Evolutionary conservation across 176 grass and related monocot species (phyloP).

Genomic region (Zea mays): DNA sequence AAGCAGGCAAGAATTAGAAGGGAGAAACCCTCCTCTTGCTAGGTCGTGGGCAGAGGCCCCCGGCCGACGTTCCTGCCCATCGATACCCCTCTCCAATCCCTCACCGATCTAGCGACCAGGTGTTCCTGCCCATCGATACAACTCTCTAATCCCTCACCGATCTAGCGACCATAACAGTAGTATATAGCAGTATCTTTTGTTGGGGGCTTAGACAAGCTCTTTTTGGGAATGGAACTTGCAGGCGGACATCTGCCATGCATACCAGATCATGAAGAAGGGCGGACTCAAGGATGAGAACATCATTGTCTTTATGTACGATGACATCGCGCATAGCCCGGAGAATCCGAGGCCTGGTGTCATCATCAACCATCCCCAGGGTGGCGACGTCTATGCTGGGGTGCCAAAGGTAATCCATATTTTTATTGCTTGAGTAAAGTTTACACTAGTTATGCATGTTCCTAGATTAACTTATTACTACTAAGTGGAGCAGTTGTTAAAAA

Average conservation of each 20-base stretch:
- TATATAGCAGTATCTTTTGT: not conserved
- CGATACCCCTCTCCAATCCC: no score
- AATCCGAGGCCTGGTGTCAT: slow-evolving; percentile 76
- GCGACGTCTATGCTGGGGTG: slow-evolving; percentile 90
- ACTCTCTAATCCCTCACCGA: no score
- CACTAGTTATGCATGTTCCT: not conserved
- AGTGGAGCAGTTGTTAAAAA: slow-evolving; percentile 19
- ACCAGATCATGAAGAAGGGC: slow-evolving; percentile 97
- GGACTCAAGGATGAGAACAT: slow-evolving; percentile 96
- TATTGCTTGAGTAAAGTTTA: slow-evolving; percentile 14
- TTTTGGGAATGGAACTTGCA: slow-evolving; percentile 34
- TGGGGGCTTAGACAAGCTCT: not conserved
- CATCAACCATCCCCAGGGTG: slow-evolving; percentile 87
- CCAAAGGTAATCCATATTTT: slow-evolving; percentile 64
- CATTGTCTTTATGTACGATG: slow-evolving; percentile 96
- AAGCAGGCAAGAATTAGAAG: no score
- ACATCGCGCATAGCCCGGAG: slow-evolving; percentile 73
- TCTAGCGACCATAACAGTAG: no score
- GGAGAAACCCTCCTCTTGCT: no score
- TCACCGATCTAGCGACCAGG: no score
- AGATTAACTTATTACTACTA: slow-evolving; percentile 26
- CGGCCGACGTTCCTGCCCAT: no score
- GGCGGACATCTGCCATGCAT: slow-evolving; percentile 96
- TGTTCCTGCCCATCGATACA: no score
- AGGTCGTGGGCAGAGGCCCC: no score